phyloP scores from a whole-genome alignment of 495 filamentous ascomycete genomes.

The Thozetella sp. region DNA sequence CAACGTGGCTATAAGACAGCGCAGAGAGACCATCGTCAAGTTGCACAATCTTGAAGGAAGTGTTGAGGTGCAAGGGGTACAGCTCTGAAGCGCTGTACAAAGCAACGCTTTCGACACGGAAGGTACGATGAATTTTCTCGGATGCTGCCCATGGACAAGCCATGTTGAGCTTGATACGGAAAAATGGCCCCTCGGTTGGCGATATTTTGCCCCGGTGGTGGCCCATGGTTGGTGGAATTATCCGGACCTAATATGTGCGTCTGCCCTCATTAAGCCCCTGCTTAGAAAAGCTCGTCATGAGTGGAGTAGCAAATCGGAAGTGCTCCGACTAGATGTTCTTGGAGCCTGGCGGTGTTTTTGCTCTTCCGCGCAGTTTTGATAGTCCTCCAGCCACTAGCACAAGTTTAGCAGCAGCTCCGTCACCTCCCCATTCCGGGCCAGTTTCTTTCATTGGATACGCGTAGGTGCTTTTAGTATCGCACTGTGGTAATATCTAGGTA shows the following conservation, averaged over 20 bases:
- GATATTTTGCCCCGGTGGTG: background rate
- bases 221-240: slow-evolving; percentile 1
- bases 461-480: too few relatives aligned
- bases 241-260: background rate
- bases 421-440: too few relatives aligned
- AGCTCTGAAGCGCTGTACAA: too few relatives aligned
- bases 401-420: too few relatives aligned
- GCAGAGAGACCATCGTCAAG: background rate
- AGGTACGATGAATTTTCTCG: background rate
- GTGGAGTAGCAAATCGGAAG: background rate
- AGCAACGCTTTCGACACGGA: too few relatives aligned
- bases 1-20: background rate
- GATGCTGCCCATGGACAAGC: background rate
- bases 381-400: too few relatives aligned
- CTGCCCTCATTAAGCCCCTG: background rate
- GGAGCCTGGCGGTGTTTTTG: too few relatives aligned
- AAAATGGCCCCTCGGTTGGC: background rate
- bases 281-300: background rate
- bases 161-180: background rate
- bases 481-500: too few relatives aligned
- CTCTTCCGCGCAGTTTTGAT: too few relatives aligned
- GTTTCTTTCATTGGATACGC: too few relatives aligned
- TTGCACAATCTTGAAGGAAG: background rate
- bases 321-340: too few relatives aligned
- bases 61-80: background rate